A percentile compares a stretch with the other conserved stretches of the same genome.
phyloP scores from a whole-genome alignment of 2,329 filamentous ascomycete genomes.

The Fusarium coffeatum region DNA sequence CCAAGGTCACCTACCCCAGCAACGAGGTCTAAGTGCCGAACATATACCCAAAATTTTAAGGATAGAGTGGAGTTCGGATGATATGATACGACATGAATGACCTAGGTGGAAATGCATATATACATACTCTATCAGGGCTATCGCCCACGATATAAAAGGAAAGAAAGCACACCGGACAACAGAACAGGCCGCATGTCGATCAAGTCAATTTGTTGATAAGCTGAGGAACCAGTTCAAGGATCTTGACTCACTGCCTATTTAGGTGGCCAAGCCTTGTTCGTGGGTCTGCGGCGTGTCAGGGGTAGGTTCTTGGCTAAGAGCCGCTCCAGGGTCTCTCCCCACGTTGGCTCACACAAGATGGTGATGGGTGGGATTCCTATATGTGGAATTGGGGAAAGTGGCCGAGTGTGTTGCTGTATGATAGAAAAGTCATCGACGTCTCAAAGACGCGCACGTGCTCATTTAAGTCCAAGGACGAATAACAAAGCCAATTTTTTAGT shows the following conservation, averaged over 20 bases:
- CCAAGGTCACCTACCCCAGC: constrained; percentile 75
- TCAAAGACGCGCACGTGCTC: constrained; percentile 43
- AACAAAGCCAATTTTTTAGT: constrained; percentile 21
- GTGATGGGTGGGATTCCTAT: constrained; percentile 46
- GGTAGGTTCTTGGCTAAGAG: constrained; percentile 32
- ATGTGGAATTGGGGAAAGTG: constrained; percentile 25
- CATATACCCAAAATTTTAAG: background rate
- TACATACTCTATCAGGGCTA: constrained; percentile 1
- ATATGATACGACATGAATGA: constrained; percentile 29
- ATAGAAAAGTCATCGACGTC: constrained; percentile 25
- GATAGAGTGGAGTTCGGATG: constrained; percentile 5
- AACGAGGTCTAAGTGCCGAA: constrained; percentile 67
- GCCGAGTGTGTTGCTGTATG: constrained; percentile 7
- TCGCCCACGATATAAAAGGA: constrained; percentile 14
- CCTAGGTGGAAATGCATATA: background rate
- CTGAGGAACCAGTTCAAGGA: constrained; percentile 18
- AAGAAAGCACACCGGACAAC: constrained; percentile 14
- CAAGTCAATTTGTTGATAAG: constrained; percentile 14
- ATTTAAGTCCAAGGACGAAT: constrained; percentile 34
- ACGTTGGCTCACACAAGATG: constrained; percentile 44
- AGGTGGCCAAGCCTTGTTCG: constrained; percentile 24
- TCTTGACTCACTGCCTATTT: constrained; percentile 32
- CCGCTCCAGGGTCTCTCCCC: constrained; percentile 36
- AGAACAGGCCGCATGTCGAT: constrained; percentile 17
- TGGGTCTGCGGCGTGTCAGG: constrained; percentile 35